phyloP scores from a whole-genome alignment of 257 asterid species.

The Solanum etuberosum region DNA sequence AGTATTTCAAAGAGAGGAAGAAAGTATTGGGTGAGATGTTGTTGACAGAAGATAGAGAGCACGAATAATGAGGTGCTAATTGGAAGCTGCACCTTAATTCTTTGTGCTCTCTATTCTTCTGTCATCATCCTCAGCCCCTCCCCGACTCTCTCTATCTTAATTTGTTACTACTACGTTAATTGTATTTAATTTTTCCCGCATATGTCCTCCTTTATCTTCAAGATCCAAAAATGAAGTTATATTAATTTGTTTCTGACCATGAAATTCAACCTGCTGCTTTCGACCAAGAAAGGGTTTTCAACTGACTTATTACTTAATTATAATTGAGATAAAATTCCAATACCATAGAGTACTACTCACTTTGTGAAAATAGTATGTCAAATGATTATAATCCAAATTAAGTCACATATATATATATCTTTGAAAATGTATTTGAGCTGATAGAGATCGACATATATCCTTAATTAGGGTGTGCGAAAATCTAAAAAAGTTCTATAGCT shows the following conservation, averaged over 20 bases:
- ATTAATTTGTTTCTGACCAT: background rate
- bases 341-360: no score
- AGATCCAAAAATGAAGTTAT: background rate
- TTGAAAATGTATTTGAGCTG: background rate
- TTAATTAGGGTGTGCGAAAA: background rate
- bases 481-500: background rate
- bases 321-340: no score
- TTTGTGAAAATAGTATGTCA: background rate
- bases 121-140: slow-evolving; percentile 43
- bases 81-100: slow-evolving; percentile 27
- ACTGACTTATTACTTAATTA: background rate
- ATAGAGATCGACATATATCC: background rate
- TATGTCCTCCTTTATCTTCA: background rate
- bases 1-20: background rate
- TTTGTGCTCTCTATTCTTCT: slow-evolving; percentile 83
- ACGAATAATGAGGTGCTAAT: slow-evolving; percentile 21
- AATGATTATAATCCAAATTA: background rate
- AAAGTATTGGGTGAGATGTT: slow-evolving; percentile 14
- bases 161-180: background rate
- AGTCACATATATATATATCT: background rate
- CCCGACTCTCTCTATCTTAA: background rate
- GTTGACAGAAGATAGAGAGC: slow-evolving; percentile 49
- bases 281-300: background rate
- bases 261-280: background rate
- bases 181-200: background rate